Evolutionary conservation across 108 stramenopile genomes (phyloP).

Genomic region (Hondaea fermentalgiana): DNA sequence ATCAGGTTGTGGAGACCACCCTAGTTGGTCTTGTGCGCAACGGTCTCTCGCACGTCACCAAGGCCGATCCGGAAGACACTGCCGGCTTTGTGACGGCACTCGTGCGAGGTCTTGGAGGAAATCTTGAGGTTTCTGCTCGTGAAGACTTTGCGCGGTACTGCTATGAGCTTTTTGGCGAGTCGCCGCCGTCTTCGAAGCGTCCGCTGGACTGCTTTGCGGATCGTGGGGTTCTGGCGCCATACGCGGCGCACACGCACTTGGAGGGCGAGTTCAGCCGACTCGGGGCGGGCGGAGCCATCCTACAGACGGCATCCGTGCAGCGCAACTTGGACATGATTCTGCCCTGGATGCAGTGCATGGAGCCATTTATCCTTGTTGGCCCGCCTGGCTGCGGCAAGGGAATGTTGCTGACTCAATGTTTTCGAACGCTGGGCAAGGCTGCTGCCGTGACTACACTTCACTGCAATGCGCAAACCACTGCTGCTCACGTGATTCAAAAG

Average conservation of each 20-base stretch:
- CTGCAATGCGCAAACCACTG: constrained; percentile 53
- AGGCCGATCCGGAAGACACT: neutral
- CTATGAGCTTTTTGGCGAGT: constrained; percentile 41
- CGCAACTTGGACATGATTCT: constrained; percentile 34
- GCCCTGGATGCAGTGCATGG: constrained; percentile 38
- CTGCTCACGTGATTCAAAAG: constrained; percentile 51
- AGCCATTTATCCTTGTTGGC: constrained; percentile 54
- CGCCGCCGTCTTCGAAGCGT: constrained; percentile 37
- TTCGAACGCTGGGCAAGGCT: neutral
- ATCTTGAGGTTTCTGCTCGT: constrained; percentile 34
- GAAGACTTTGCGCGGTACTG: constrained; percentile 41
- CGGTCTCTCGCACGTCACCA: constrained; percentile 40
- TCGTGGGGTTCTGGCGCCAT: constrained; percentile 15
- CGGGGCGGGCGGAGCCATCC: constrained; percentile 20
- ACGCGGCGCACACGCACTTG: neutral
- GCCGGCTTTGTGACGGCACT: constrained; percentile 39
- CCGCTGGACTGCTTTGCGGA: constrained; percentile 33
- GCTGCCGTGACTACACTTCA: constrained; percentile 40
- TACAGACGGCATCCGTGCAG: constrained; percentile 42
- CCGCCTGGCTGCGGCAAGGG: constrained; percentile 56
- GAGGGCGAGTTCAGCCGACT: neutral
- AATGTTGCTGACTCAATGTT: constrained; percentile 36
- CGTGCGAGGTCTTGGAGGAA: constrained; percentile 54
- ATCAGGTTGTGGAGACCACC: constrained; percentile 51
- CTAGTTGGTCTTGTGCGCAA: constrained; percentile 51